These are phyloP conservation scores for Asterella californica DNA, from an alignment of 225 moss, liverwort and hornwort species.

Conservation along the genomic window DNA sequence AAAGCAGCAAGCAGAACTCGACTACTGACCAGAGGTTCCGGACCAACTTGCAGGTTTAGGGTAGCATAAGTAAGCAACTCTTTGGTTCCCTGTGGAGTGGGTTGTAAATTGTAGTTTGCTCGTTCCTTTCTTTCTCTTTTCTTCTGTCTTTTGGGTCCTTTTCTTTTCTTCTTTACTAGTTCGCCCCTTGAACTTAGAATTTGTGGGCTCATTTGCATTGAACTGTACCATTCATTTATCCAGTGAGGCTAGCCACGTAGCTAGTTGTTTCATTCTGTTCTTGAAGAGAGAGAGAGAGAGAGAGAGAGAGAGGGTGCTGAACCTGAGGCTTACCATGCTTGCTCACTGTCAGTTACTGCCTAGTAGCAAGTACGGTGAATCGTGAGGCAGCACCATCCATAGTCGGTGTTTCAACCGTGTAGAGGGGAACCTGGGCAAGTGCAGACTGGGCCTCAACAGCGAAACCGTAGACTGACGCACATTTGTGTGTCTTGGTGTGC, in stretches of 20 bases:
- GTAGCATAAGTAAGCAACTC: slow-evolving; percentile 37
- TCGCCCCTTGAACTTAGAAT: slow-evolving; percentile 37
- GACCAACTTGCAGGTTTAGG: slow-evolving; percentile 31
- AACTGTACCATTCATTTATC: slow-evolving; percentile 41
- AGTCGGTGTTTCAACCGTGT: slow-evolving; percentile 20
- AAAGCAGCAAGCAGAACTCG: slow-evolving; percentile 53
- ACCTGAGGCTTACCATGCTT: slow-evolving; percentile 30
- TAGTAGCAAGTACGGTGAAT: slow-evolving; percentile 28
- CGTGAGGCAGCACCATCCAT: slow-evolving; percentile 24
- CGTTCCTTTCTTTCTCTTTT: background rate
- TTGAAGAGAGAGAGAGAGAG: slow-evolving; percentile 29
- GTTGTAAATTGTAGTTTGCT: slow-evolving; percentile 44
- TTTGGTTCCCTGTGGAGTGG: slow-evolving; percentile 25
- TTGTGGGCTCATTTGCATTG: slow-evolving; percentile 36
- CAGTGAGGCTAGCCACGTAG: slow-evolving; percentile 31
- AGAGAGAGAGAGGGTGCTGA: slow-evolving; percentile 14
- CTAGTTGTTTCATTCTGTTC: slow-evolving; percentile 39
- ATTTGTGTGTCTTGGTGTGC: too few relatives aligned
- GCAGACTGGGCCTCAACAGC: slow-evolving; percentile 26
- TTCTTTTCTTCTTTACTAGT: slow-evolving; percentile 16
- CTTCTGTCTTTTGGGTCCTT: background rate
- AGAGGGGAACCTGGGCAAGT: slow-evolving; percentile 36
- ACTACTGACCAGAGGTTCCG: slow-evolving; percentile 33
- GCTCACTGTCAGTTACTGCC: slow-evolving; percentile 26
- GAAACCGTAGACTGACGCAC: slow-evolving; percentile 31